Conservation (phyloP, 1,284 basidiomycete genomes). For the Pseudomicrostroma phylloplanum region DNA sequence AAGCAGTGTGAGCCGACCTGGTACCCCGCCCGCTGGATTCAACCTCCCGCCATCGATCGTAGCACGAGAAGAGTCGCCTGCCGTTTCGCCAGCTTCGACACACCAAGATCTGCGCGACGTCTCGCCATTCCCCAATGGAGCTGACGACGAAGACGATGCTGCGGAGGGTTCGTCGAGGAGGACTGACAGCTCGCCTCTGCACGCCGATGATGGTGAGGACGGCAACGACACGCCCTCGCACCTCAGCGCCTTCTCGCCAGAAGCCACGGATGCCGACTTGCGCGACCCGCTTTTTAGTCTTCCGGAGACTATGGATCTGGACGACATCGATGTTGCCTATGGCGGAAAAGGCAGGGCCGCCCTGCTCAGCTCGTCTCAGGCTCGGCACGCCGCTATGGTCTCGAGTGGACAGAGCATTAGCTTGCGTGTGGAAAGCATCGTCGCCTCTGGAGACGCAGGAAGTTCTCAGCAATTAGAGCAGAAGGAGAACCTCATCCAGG, state of each 20-base stretch:
- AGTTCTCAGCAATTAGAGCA: too few relatives aligned
- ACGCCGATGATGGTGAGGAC: not conserved
- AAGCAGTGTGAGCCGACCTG: not conserved
- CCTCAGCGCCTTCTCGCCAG: not conserved
- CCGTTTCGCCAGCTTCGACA: slow-evolving; percentile 3
- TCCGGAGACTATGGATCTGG: slow-evolving; percentile 1
- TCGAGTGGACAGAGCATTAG: too few relatives aligned
- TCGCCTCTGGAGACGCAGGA: too few relatives aligned
- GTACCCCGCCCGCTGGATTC: not conserved
- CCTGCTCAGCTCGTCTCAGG: too few relatives aligned
- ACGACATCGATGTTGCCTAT: slow-evolving; percentile 5
- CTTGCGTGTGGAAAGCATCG: too few relatives aligned
- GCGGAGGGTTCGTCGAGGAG: not conserved
- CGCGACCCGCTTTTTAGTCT: not conserved
- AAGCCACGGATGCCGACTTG: not conserved
- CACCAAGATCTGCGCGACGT: slow-evolving; percentile 4
- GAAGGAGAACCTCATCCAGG: too few relatives aligned
- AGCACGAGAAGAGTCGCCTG: not conserved
- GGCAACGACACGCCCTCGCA: not conserved
- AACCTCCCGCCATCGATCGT: not conserved
- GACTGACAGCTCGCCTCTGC: not conserved
- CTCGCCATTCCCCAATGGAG: slow-evolving; percentile 2
- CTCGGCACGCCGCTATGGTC: too few relatives aligned
- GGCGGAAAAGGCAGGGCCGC: not conserved
- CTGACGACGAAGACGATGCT: not conserved